A percentile compares a stretch with the other conserved stretches of the same genome.
Evolutionary conservation across 495 filamentous ascomycete species (phyloP).

Genomic region (Penicillium canariense): DNA sequence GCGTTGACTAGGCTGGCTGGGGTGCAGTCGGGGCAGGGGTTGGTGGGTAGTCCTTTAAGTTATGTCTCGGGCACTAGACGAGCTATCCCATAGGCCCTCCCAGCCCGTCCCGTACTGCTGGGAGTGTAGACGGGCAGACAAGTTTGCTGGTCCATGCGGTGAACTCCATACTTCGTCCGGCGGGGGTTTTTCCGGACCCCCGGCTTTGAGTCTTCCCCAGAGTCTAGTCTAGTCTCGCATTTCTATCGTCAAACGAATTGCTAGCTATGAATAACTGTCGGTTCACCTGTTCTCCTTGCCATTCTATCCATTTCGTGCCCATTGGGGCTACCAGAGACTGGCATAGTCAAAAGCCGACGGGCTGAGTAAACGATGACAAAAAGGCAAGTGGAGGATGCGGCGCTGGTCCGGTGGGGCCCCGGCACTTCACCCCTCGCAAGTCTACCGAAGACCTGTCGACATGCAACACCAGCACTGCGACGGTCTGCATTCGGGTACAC

Average conservation of each 20-base stretch:
- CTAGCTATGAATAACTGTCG: not conserved
- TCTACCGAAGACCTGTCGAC: constrained; percentile 15
- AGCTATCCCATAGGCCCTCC: too few relatives aligned
- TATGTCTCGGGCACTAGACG: not conserved
- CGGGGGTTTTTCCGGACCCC: too few relatives aligned
- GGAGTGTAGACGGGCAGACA: too few relatives aligned
- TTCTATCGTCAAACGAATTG: too few relatives aligned
- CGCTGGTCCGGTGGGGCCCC: constrained; percentile 16
- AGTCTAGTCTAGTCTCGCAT: too few relatives aligned
- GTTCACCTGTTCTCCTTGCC: not conserved
- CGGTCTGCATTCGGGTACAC: too few relatives aligned
- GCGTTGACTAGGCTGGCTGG: too few relatives aligned
- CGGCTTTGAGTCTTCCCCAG: too few relatives aligned
- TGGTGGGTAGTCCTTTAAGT: too few relatives aligned
- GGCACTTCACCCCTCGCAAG: constrained; percentile 20
- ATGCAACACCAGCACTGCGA: not conserved
- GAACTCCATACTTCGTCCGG: too few relatives aligned
- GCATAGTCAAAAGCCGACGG: not conserved
- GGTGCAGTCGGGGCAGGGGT: not conserved
- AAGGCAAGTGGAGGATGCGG: constrained; percentile 15
- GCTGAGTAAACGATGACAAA: constrained; percentile 32
- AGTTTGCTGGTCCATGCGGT: too few relatives aligned
- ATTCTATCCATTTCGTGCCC: not conserved
- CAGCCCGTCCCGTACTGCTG: too few relatives aligned
- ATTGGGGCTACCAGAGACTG: not conserved